Conservation (phyloP, 768 basidiomycete genomes). For the Phylloporus scabripes region DNA sequence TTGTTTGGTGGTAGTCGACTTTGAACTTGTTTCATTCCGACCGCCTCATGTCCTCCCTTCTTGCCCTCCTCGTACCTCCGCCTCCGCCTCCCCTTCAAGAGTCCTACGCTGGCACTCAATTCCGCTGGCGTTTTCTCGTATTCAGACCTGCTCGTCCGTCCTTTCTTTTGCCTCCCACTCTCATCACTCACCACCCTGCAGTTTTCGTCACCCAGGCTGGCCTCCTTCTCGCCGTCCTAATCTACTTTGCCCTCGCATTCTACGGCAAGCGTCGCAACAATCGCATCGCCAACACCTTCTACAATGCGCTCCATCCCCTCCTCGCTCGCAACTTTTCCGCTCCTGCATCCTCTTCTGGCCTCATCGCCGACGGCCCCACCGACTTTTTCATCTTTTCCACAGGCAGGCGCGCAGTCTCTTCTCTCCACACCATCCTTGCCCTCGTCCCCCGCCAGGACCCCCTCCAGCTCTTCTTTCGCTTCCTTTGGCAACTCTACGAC, state of each 20-base stretch:
- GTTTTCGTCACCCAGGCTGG: conserved; percentile 64
- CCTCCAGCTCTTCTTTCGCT: conserved; percentile 58
- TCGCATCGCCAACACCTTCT: conserved; percentile 62
- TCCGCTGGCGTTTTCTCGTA: conserved; percentile 65
- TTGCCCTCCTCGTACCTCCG: conserved; percentile 13
- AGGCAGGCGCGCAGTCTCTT: conserved; percentile 70
- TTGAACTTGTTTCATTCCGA: neutral
- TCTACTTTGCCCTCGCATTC: conserved; percentile 54
- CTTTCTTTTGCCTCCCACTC: neutral
- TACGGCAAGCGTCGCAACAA: conserved; percentile 58
- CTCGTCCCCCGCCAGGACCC: conserved; percentile 83
- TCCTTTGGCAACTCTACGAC: conserved; percentile 62
- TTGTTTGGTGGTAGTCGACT: conserved; percentile 11
- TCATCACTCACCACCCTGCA: conserved; percentile 17
- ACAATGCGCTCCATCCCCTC: conserved; percentile 49
- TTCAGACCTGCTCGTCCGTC: conserved; percentile 74
- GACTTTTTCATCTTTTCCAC: conserved; percentile 87
- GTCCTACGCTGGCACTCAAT: conserved; percentile 73
- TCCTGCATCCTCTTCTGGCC: conserved; percentile 46
- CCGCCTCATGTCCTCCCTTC: conserved; percentile 16
- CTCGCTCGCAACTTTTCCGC: conserved; percentile 71
- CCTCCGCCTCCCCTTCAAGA: conserved; percentile 22
- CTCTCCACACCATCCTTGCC: conserved; percentile 74
- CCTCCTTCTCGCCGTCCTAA: conserved; percentile 46
- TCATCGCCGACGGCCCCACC: conserved; percentile 63